These are phyloP conservation scores for Lupinus albus DNA, from an alignment of 306 rosid genomes.

Conservation along the genomic window DNA sequence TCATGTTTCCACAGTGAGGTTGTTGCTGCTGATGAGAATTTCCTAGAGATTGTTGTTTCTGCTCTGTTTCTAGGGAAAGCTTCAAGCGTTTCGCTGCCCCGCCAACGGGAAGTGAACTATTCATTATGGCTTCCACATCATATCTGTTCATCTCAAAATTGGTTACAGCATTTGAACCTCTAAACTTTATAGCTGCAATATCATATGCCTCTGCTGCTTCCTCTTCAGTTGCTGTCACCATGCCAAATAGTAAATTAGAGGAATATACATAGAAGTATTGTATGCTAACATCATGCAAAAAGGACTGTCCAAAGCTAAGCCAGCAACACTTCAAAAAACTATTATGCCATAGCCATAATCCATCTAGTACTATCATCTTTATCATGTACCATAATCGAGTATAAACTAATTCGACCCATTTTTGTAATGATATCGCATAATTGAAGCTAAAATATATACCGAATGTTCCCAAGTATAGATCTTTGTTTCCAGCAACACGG, in stretches of 20 bases:
- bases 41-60: conserved; percentile 46
- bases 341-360: neutral
- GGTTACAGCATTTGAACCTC: conserved; percentile 91
- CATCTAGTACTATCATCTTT: neutral
- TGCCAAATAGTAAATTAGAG: neutral
- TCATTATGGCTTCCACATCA: conserved; percentile 81
- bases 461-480: conserved; percentile 88
- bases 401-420: neutral
- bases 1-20: conserved; percentile 44
- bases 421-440: neutral
- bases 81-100: conserved; percentile 89
- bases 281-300: neutral
- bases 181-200: conserved; percentile 90
- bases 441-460: conserved; percentile 48
- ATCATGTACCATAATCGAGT: neutral
- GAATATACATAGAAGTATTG: neutral
- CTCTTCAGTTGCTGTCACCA: conserved; percentile 82
- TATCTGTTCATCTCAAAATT: conserved; percentile 94
- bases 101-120: conserved; percentile 83
- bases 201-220: conserved; percentile 98
- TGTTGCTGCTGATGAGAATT: conserved; percentile 52
- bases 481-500: conserved; percentile 98
- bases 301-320: neutral
- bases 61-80: conserved; percentile 72
- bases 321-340: neutral